Conservation (phyloP, 225 moss, liverwort and hornwort species). For the Sphagnum contortum region DNA sequence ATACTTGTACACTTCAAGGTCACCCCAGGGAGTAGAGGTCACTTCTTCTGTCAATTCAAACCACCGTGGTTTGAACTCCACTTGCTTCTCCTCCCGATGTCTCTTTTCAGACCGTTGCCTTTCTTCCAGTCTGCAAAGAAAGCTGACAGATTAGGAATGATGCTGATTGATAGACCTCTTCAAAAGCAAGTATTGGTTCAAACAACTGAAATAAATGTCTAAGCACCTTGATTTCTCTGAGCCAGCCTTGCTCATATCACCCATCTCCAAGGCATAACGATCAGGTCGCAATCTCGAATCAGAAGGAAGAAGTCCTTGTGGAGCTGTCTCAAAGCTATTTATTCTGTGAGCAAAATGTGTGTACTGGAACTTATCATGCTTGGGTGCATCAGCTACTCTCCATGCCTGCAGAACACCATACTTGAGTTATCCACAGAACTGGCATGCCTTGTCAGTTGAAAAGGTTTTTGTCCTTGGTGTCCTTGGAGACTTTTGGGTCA, state of each 20-base stretch:
- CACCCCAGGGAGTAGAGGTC: constrained; percentile 59
- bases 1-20: constrained; percentile 63
- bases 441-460: too few species aligned
- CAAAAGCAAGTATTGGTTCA: neutral
- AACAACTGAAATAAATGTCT: neutral
- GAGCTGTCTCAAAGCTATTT: constrained; percentile 66
- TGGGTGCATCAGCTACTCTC: constrained; percentile 60
- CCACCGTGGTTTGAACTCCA: constrained; percentile 51
- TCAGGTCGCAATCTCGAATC: constrained; percentile 75
- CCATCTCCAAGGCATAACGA: constrained; percentile 52
- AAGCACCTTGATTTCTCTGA: constrained; percentile 56
- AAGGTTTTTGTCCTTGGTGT: too few species aligned
- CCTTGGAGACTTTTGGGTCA: too few species aligned
- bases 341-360: constrained; percentile 57
- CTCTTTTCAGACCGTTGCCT: constrained; percentile 67
- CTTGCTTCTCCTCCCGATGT: constrained; percentile 33
- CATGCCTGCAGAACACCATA: constrained; percentile 37
- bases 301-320: constrained; percentile 46
- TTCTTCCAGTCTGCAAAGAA: constrained; percentile 55
- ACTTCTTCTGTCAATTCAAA: constrained; percentile 47
- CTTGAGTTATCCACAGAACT: too few species aligned
- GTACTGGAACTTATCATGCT: constrained; percentile 54
- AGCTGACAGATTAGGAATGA: neutral
- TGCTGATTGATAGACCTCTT: too few species aligned
- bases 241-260: constrained; percentile 54